Conservation (phyloP, 2,329 filamentous ascomycete species). For the Karstenula rhodostoma region DNA sequence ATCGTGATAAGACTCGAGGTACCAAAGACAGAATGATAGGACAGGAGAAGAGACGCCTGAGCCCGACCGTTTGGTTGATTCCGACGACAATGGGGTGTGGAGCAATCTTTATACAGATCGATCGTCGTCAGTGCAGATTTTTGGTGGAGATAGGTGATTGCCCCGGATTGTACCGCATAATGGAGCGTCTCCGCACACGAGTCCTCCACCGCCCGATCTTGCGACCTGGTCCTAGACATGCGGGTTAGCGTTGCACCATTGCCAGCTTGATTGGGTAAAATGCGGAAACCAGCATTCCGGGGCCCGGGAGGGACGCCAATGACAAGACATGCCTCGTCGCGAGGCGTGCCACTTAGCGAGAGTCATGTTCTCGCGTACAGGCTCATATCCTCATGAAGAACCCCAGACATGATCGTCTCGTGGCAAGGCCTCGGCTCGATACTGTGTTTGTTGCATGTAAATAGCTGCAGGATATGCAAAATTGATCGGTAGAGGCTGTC, state of each 20-base stretch:
- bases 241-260: conserved; percentile 18
- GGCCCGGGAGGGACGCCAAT: conserved; percentile 10
- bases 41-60: background rate
- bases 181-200: conserved; percentile 18
- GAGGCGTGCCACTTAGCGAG: conserved; percentile 29
- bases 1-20: background rate
- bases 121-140: conserved; percentile 21
- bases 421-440: conserved; percentile 26
- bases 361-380: background rate
- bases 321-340: conserved; percentile 28
- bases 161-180: conserved; percentile 30
- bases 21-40: background rate
- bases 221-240: conserved; percentile 17
- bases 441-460: conserved; percentile 1
- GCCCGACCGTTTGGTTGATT: conserved; percentile 7
- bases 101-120: conserved; percentile 36
- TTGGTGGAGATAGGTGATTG: conserved; percentile 23
- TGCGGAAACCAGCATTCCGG: background rate
- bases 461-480: background rate
- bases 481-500: background rate
- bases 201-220: conserved; percentile 16
- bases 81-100: background rate
- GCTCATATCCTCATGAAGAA: background rate
- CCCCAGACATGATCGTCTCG: conserved; percentile 18
- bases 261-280: conserved; percentile 24